Percentiles rank a stretch among this genome's conserved stretches.
These are phyloP conservation scores for Leccinum proximum DNA, from an alignment of 1,284 basidiomycete species.

Conservation along the genomic window DNA sequence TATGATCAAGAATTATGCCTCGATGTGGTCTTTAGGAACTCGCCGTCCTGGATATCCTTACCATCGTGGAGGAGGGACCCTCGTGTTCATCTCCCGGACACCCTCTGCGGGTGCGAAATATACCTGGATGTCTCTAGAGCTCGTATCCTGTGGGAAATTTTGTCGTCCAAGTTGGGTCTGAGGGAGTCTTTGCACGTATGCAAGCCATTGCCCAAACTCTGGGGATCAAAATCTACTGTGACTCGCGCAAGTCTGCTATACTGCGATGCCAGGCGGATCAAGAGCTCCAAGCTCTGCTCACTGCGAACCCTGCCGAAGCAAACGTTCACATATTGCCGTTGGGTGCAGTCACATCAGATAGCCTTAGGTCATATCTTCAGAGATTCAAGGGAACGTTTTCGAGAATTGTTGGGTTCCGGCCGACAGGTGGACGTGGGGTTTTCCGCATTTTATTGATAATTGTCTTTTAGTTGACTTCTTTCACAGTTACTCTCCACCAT, in stretches of 20 bases:
- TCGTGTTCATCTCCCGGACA: no score
- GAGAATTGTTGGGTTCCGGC: conserved; percentile 81
- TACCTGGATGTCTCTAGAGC: no score
- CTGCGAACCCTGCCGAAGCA: conserved; percentile 72
- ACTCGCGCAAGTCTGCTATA: conserved; percentile 77
- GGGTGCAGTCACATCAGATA: conserved; percentile 75
- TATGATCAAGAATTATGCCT: no score
- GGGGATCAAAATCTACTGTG: conserved; percentile 88
- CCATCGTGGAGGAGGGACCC: no score
- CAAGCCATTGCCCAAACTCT: conserved; percentile 84
- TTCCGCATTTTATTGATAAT: neutral
- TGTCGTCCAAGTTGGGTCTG: neutral
- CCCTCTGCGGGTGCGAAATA: no score
- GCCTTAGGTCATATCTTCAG: conserved; percentile 76
- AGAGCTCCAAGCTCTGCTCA: conserved; percentile 80
- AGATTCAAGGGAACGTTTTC: conserved; percentile 74
- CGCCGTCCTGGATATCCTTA: no score
- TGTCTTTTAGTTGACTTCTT: conserved; percentile 4
- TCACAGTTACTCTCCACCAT: conserved; percentile 66
- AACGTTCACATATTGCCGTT: conserved; percentile 89
- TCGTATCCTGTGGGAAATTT: neutral
- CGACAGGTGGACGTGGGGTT: conserved; percentile 92
- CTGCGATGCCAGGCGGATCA: conserved; percentile 80
- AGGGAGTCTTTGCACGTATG: neutral
- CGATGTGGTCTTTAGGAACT: no score